Conservation (phyloP, 148 eudicot genomes). For the Dysphania ambrosioides region DNA sequence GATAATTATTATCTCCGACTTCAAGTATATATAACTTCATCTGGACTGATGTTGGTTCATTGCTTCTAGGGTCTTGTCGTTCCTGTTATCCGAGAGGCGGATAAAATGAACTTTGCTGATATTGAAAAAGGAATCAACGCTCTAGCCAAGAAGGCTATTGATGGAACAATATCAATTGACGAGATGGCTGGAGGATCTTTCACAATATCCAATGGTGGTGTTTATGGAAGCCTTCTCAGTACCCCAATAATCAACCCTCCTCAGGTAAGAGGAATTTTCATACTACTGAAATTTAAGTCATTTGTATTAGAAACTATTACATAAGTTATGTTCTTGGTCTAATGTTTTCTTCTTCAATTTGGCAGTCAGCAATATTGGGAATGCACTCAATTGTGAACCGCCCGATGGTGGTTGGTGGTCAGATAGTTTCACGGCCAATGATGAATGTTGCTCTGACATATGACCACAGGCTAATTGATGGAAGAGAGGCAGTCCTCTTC, state of each 20-base stretch:
- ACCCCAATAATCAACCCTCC: constrained; percentile 98
- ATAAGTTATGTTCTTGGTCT: background rate
- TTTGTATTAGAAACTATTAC: background rate
- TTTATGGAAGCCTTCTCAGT: constrained; percentile 94
- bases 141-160: constrained; percentile 80
- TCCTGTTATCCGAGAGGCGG: constrained; percentile 85
- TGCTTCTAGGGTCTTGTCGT: constrained; percentile 79
- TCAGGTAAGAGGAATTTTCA: constrained; percentile 50
- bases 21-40: too few relatives aligned
- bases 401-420: constrained; percentile 57
- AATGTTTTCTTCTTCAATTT: background rate
- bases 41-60: constrained; percentile 2
- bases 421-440: constrained; percentile 84
- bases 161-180: constrained; percentile 84
- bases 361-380: constrained; percentile 54
- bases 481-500: constrained; percentile 96
- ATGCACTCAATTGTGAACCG: constrained; percentile 56
- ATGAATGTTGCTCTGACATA: constrained; percentile 95
- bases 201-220: constrained; percentile 96
- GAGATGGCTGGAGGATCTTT: constrained; percentile 97
- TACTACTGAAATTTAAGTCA: background rate
- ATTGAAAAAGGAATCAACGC: constrained; percentile 79
- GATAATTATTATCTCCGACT: background rate
- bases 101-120: constrained; percentile 85
- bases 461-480: constrained; percentile 95